These are phyloP conservation scores for Talaromyces sp. DNA, from an alignment of 2,329 filamentous ascomycete species.

Conservation along the genomic window DNA sequence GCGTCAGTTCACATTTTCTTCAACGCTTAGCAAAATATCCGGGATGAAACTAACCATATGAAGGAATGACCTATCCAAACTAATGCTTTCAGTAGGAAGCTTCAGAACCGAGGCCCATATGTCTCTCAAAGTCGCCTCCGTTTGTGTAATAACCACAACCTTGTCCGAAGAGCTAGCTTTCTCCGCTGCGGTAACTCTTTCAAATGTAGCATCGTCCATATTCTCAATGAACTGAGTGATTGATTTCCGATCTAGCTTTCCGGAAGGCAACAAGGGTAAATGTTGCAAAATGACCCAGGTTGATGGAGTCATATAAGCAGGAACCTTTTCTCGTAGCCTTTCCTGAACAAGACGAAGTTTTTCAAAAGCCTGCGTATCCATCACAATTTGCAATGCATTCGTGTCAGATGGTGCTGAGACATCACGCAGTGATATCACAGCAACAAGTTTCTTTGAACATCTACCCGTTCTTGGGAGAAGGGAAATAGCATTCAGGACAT, in stretches of 20 bases:
- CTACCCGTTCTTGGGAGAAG: constrained; percentile 8
- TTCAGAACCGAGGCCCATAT: constrained; percentile 19
- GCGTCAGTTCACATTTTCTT: neutral
- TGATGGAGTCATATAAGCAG: constrained; percentile 17
- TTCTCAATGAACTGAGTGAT: constrained; percentile 15
- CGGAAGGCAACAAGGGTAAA: constrained; percentile 15
- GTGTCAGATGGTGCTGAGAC: neutral
- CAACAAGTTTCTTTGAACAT: constrained; percentile 16
- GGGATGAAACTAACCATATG: constrained; percentile 13
- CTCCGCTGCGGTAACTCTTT: constrained; percentile 5
- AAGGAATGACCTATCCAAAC: constrained; percentile 19
- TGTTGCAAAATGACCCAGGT: constrained; percentile 14
- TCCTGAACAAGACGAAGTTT: constrained; percentile 1
- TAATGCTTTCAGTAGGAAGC: constrained; percentile 9
- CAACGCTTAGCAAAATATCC: neutral
- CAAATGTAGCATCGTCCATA: constrained; percentile 16
- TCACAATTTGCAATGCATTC: constrained; percentile 36
- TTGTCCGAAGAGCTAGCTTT: neutral
- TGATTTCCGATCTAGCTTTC: constrained; percentile 14
- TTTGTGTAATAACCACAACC: constrained; percentile 15
- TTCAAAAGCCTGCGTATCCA: neutral
- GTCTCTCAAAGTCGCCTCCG: constrained; percentile 11
- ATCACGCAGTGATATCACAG: constrained; percentile 10
- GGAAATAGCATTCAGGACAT: constrained; percentile 35
- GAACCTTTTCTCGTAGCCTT: constrained; percentile 8